These are phyloP conservation scores for Scleroderma bovista DNA, from an alignment of 768 basidiomycete species.

Conservation along the genomic window DNA sequence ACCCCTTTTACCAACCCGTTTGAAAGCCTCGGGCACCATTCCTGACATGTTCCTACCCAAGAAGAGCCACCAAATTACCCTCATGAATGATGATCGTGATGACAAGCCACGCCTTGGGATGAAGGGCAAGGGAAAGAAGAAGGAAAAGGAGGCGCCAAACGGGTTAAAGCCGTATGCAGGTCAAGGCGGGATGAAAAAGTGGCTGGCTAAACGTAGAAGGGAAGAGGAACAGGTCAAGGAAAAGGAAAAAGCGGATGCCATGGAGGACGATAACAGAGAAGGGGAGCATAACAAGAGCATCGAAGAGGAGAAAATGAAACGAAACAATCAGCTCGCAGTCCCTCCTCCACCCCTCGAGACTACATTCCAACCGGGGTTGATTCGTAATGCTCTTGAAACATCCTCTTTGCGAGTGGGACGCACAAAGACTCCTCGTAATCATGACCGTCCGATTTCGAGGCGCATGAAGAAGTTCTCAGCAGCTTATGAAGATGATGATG, in stretches of 20 bases:
- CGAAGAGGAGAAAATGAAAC: slow-evolving; percentile 12
- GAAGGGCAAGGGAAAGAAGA: slow-evolving; percentile 30
- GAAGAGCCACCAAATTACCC: slow-evolving; percentile 35
- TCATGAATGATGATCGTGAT: slow-evolving; percentile 59
- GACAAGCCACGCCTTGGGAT: slow-evolving; percentile 45
- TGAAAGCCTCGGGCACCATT: slow-evolving; percentile 35
- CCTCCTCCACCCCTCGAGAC: slow-evolving; percentile 10
- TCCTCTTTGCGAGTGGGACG: slow-evolving; percentile 68
- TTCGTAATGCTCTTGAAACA: slow-evolving; percentile 13
- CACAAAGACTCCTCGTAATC: slow-evolving; percentile 48
- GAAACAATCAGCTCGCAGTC: slow-evolving; percentile 13
- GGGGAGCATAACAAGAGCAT: slow-evolving; percentile 20
- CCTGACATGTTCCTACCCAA: slow-evolving; percentile 63
- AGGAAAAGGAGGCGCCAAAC: slow-evolving; percentile 35
- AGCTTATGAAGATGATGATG: slow-evolving; percentile 47
- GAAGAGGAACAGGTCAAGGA: slow-evolving; percentile 48
- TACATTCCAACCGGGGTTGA: slow-evolving; percentile 14
- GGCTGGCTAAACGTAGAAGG: slow-evolving; percentile 55
- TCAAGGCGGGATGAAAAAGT: slow-evolving; percentile 72
- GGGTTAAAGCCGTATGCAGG: slow-evolving; percentile 75
- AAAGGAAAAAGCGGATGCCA: slow-evolving; percentile 28
- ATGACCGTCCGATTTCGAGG: slow-evolving; percentile 48
- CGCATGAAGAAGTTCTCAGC: slow-evolving; percentile 62
- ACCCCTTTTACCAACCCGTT: slow-evolving; percentile 63
- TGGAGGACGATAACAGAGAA: slow-evolving; percentile 30